A percentile compares a stretch with the other conserved stretches of the same genome.
Evolutionary conservation across 352 stramenopile species (phyloP).

Genomic region (Globisporangium lucens): DNA sequence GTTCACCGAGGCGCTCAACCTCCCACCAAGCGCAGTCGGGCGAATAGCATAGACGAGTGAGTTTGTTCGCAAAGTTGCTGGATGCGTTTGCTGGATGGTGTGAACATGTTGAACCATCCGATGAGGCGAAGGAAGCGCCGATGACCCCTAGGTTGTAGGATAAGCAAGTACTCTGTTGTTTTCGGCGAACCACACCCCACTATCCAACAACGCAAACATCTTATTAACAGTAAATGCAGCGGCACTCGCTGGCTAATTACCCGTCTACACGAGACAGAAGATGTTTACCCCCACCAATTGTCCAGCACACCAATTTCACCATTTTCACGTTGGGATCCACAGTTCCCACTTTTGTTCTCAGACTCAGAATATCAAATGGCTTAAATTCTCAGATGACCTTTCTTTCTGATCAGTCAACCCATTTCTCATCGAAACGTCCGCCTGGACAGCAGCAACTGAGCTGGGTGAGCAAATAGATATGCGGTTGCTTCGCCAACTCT

Average conservation of each 20-base stretch:
- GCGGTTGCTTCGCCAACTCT: conserved; percentile 1
- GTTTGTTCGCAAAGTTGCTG: background rate
- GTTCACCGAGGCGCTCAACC: conserved; percentile 70
- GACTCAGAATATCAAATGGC: background rate
- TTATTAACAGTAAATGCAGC: too few relatives aligned
- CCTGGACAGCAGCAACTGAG: background rate
- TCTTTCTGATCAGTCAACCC: background rate
- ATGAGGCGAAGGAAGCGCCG: background rate
- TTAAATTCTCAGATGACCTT: background rate
- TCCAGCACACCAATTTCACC: background rate
- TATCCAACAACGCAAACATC: background rate
- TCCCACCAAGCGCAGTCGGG: conserved; percentile 29
- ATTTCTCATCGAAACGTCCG: background rate
- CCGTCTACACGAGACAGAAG: background rate
- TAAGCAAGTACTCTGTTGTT: background rate
- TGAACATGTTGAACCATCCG: background rate
- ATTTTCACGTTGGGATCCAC: background rate
- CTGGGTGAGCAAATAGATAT: conserved; percentile 1
- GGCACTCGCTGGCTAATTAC: too few relatives aligned
- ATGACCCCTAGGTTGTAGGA: background rate
- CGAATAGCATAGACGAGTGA: conserved; percentile 22
- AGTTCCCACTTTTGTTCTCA: background rate
- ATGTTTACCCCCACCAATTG: too few relatives aligned
- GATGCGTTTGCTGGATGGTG: background rate
- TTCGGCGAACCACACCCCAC: background rate